Evolutionary conservation across 139 green algal species (phyloP), one percentile per base, ranked within the genome.

Genomic region (Ostreobium quekettii): DNA sequence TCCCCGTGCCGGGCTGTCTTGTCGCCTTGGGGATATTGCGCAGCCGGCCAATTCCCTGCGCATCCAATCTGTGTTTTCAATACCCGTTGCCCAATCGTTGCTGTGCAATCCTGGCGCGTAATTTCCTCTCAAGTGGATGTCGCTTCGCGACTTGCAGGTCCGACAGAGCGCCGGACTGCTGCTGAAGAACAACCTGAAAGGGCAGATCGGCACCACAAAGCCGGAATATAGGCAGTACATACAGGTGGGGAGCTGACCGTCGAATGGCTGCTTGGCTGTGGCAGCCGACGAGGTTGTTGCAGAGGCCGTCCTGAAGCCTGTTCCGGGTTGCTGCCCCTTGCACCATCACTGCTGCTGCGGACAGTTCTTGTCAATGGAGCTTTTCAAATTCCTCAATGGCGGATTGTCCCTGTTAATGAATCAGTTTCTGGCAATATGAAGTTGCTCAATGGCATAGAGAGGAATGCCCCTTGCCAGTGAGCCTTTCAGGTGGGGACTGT

Each of bases 111-210:
- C 3, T 36, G 36, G 56, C 53, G 15, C 5, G 33, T 47, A 6
- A 28, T 7, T 42, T 26, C 4, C 6, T 70, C 8, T 53, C 5
- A 31, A 38, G 5, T 29, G 59, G 47, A 79, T 74, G n/a, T 64
- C 33, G n/a, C 68, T 42, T 22, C 59, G 38, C 56, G 56, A 63
- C 28, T 33, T 71, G 42, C 79, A 95, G 81, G 86, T 97, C 0
- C 78, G 93, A 3, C 93, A 98, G 71, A 84, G 74, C 46, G 93
- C 93, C 0, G 93, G 93, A 4, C 76, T 98, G 32, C 71, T 97
- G 49, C 78, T 98, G 35, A 98, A 98, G 74, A 98, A 98, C 83
- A 95, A 95, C 67, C 65, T 98, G 3, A 83, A 85, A 48, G 57
- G 76, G 28, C 77, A 86, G 42, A 93, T 82, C 61, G 70, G 60